Conservation (phyloP, 1,284 basidiomycete genomes). For the Ustilago xerochloae region DNA sequence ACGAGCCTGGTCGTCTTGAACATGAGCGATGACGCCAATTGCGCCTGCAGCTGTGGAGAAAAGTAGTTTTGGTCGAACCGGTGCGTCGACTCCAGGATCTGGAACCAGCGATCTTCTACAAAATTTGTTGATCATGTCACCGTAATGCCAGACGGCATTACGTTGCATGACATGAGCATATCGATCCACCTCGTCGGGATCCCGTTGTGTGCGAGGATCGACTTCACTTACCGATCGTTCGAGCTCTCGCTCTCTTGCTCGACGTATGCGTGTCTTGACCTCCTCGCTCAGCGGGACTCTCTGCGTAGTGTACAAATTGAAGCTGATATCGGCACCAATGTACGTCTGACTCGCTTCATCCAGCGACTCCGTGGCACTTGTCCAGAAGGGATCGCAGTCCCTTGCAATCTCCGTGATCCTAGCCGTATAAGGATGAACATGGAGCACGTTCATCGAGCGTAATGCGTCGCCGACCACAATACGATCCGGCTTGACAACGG, state of each 20-base stretch:
- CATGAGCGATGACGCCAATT: constrained; percentile 50
- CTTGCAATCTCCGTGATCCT: constrained; percentile 57
- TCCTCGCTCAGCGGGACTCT: constrained; percentile 42
- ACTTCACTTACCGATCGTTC: constrained; percentile 9
- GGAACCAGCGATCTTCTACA: constrained; percentile 32
- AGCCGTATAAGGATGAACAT: constrained; percentile 38
- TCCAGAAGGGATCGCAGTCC: constrained; percentile 67
- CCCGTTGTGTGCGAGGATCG: background rate
- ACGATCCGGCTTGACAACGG: constrained; percentile 29
- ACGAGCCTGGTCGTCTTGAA: constrained; percentile 26
- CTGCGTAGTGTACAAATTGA: constrained; percentile 63
- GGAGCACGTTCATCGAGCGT: constrained; percentile 61
- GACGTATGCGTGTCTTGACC: constrained; percentile 34
- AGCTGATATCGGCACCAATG: constrained; percentile 62
- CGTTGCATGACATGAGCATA: constrained; percentile 60
- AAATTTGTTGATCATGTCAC: constrained; percentile 65
- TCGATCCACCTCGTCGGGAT: constrained; percentile 10
- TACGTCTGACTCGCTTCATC: constrained; percentile 55
- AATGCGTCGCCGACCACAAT: constrained; percentile 65
- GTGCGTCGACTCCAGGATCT: constrained; percentile 9
- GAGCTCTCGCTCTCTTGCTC: constrained; percentile 25
- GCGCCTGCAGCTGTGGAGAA: constrained; percentile 61
- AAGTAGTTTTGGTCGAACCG: constrained; percentile 30
- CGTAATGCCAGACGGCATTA: constrained; percentile 60
- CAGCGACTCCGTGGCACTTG: constrained; percentile 53